Evolutionary conservation across 2,329 filamentous ascomycete species (phyloP), one percentile per base, ranked within the genome.

Genomic region (Ceratocystis diversiconidia): DNA sequence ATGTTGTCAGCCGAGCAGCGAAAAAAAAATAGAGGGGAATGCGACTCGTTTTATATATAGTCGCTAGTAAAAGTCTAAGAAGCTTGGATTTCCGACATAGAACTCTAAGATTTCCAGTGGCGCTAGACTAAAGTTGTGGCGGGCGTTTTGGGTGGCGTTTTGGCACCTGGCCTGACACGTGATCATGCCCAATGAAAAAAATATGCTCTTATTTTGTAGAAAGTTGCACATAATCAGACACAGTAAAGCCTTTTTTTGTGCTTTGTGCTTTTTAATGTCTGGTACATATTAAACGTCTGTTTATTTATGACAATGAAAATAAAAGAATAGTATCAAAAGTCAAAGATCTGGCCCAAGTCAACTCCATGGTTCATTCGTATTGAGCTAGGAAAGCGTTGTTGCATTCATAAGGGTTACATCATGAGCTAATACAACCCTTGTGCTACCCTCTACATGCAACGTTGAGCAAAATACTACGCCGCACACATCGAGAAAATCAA

Each of bases 1-100:
- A 28, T 52, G 48, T 25, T 15, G 22, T 17, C 3, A 52, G 22
- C 48, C 15, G 25, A 5, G 48, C 48, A 25, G 48, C 22, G 48
- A 48, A 52, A 52, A 52, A 52, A 52, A 52, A 52, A 25, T 52
- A 52, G 48, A 52, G 48, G 48, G 48, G 48, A 52, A 52, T 52
- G 48, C 48, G 48, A 52, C 48, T 52, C 15, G 19, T 6, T 28
- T 52, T 52, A 52, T 52, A 52, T 28, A 52, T 52, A 15, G 48
- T 52, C 19, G 15, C 25, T 10, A 25, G 22, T 28, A 28, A 52
- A 41, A 52, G 48, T 28, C 7, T 6, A 25, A 15, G 48, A 52
- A 52, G 25, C 25, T 28, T 10, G 22, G 4, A 15, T 52, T 50
- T 52, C 8, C 25, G 15, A 1, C 36, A 41, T 4, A 15, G 10